Base-by-base conservation (phyloP, 768 basidiomycete species). In the Hypholoma sublateritium region DNA sequence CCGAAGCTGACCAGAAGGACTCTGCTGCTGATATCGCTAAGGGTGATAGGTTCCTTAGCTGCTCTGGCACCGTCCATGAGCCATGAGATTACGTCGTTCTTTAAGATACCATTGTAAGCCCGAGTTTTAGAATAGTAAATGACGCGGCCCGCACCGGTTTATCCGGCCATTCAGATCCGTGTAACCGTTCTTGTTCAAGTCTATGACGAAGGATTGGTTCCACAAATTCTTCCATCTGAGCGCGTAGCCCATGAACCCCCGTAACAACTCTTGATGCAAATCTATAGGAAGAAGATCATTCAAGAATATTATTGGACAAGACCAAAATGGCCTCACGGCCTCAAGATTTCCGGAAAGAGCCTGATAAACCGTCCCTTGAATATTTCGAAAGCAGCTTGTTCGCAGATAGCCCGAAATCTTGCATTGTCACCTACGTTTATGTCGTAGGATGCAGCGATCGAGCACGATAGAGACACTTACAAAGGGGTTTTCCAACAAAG, bases 31-130 rank as follows among this genome's bases (percentile, higher is more conserved):
- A 80, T 61, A 32, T 73, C 67, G n/a, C 62, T 54, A 0, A 69
- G 52, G 5, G 57, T 68, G 22, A 64, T 60, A 32, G 70, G 68
- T 16, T 70, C 57, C 4, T 68, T 69, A 8, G 53, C 44, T 39
- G 62, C 50, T 24, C 67, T 60, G 0, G 78, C 76, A 7, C 64
- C 68, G 42, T 78, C 78, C 36, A 82, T 69, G 11, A 81, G 66
- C 79, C 80, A 84, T 16, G 73, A 69, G 0, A 82, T 68, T n/a
- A 82, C 58, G 53, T 82, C 80, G 50, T 75, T 73, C 81, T 81
- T 49, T 54, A n/a, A n/a, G n/a, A n/a, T n/a, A n/a, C n/a, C n/a
- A n/a, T n/a, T n/a, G n/a, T n/a, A n/a, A n/a, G n/a, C n/a, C n/a
- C n/a, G n/a, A n/a, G n/a, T n/a, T n/a, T n/a, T n/a, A n/a, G n/a